phyloP scores from a whole-genome alignment of 768 basidiomycete genomes.

The Collybiopsis luxurians region DNA sequence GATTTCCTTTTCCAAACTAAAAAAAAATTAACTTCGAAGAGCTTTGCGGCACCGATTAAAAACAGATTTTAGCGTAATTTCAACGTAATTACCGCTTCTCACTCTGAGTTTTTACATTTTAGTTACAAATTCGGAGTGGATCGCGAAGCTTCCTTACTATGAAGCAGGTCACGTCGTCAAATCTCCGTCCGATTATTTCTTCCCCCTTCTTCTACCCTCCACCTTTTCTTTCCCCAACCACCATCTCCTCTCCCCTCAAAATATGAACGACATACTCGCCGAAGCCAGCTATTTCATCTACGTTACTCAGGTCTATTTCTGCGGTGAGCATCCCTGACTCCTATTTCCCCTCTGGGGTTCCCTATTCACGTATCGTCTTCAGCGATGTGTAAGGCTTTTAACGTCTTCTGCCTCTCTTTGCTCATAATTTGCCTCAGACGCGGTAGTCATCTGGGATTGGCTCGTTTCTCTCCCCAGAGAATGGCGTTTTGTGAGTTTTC shows the following conservation, averaged over 20 bases:
- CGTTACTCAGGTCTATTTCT: conserved; percentile 81
- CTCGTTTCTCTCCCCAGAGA: conserved; percentile 74
- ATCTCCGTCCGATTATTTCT: neutral
- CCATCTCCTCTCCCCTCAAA: conserved; percentile 14
- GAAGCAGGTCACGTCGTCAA: conserved; percentile 1
- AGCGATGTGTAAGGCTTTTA: conserved; percentile 66
- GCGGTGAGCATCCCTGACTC: conserved; percentile 60
- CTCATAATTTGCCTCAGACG: conserved; percentile 44
- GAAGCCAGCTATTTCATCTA: conserved; percentile 77
- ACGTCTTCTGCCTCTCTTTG: conserved; percentile 18
- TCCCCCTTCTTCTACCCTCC: neutral
- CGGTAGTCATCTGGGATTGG: conserved; percentile 86
- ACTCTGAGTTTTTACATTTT: too few species aligned
- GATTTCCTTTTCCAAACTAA: neutral
- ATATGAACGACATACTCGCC: conserved; percentile 44
- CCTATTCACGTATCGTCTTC: conserved; percentile 28
- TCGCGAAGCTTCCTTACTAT: neutral
- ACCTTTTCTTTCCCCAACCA: conserved; percentile 18
- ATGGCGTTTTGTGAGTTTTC: conserved; percentile 62
- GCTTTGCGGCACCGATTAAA: conserved; percentile 7
- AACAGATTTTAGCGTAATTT: neutral
- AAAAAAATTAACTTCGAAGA: neutral
- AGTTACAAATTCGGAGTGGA: too few species aligned
- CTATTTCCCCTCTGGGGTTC: conserved; percentile 18
- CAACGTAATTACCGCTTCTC: too few species aligned